Conservation (phyloP, 1,284 basidiomycete genomes). For the Heimioporus retisporus region DNA sequence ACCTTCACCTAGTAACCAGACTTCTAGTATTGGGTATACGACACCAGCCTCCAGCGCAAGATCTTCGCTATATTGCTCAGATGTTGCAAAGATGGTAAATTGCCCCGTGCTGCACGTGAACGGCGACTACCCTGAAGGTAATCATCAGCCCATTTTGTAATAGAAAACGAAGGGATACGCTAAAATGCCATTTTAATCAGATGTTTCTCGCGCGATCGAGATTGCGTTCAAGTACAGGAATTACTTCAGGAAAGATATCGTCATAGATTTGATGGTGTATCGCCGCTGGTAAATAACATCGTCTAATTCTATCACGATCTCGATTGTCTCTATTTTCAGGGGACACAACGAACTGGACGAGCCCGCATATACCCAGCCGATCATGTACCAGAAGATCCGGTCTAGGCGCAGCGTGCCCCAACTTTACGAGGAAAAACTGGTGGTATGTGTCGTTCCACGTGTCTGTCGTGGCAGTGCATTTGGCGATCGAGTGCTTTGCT, state of each 20-base stretch:
- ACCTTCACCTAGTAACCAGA: constrained; percentile 1
- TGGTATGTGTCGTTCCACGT: constrained; percentile 57
- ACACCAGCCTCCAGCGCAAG: constrained; percentile 86
- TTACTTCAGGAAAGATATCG: constrained; percentile 89
- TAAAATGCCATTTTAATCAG: constrained; percentile 47
- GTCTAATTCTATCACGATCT: background rate
- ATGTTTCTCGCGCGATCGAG: constrained; percentile 83
- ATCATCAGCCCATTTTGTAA: constrained; percentile 21
- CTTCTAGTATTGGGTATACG: constrained; percentile 86
- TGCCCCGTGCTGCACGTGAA: constrained; percentile 94
- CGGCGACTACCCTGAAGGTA: constrained; percentile 91
- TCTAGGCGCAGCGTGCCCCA: constrained; percentile 82
- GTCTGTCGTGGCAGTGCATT: background rate
- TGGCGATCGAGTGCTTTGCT: background rate
- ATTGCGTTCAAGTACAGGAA: constrained; percentile 87
- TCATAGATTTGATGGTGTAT: constrained; percentile 91
- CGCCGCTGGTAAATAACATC: constrained; percentile 70
- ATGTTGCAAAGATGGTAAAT: constrained; percentile 91
- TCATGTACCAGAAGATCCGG: constrained; percentile 90
- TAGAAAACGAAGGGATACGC: no score
- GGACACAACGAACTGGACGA: constrained; percentile 95
- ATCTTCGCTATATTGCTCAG: constrained; percentile 90
- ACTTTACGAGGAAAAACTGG: constrained; percentile 83
- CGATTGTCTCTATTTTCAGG: constrained; percentile 41
- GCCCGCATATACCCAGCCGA: constrained; percentile 90